phyloP scores from a whole-genome alignment of 768 basidiomycete genomes.

The Bullera alba region DNA sequence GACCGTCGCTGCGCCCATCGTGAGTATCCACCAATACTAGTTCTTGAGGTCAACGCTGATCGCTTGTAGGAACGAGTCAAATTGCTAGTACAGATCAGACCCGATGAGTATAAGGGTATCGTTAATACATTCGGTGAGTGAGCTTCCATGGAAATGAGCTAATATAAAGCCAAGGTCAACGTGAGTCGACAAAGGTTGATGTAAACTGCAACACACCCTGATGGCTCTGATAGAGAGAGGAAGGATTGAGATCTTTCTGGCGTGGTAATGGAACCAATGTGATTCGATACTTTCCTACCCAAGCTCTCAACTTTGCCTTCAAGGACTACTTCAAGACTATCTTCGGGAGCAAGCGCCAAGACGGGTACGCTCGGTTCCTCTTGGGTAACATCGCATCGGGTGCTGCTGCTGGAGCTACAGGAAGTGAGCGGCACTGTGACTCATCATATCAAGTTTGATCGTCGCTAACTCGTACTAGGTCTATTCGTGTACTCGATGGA shows the following conservation, averaged over 20 bases:
- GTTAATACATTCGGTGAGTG: slow-evolving; percentile 6
- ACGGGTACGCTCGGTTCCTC: slow-evolving; percentile 48
- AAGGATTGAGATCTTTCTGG: slow-evolving; percentile 49
- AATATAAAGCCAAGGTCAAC: slow-evolving; percentile 43
- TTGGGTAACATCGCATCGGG: slow-evolving; percentile 50
- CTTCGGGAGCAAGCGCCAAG: slow-evolving; percentile 47
- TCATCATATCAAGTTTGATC: background rate
- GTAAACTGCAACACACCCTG: background rate
- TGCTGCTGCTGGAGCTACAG: slow-evolving; percentile 50
- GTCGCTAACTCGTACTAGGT: slow-evolving; percentile 1
- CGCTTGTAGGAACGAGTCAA: slow-evolving; percentile 44
- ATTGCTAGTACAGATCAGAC: slow-evolving; percentile 48
- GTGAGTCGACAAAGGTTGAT: slow-evolving; percentile 46
- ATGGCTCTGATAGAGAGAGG: slow-evolving; percentile 45
- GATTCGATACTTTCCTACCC: slow-evolving; percentile 51
- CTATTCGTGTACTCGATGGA: slow-evolving; percentile 53
- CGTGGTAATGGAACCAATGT: slow-evolving; percentile 51
- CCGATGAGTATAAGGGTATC: slow-evolving; percentile 13
- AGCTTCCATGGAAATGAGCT: slow-evolving; percentile 6
- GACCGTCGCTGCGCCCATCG: slow-evolving; percentile 49
- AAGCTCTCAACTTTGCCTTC: slow-evolving; percentile 53
- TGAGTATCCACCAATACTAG: background rate
- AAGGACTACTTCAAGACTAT: slow-evolving; percentile 49
- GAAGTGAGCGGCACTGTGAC: slow-evolving; percentile 26
- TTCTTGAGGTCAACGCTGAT: background rate